A percentile compares a stretch with the other conserved stretches of the same genome.
Conservation (phyloP, 805 yeast species). For the Teunomyces panamensis region DNA sequence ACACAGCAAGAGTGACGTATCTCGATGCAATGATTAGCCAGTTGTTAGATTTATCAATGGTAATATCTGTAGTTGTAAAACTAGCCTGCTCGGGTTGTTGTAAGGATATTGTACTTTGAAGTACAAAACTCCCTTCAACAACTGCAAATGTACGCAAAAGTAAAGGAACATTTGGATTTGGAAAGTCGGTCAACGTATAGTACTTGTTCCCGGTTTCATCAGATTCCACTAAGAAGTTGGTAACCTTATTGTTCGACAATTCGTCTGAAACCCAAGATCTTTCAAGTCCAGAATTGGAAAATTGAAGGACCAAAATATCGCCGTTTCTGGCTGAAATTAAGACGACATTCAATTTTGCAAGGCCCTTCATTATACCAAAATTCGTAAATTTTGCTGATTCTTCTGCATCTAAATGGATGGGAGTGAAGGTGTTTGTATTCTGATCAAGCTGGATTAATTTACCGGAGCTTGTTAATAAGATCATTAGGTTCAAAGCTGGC, state of each 20-base stretch:
- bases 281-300: slow-evolving; percentile 15
- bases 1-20: slow-evolving; percentile 61
- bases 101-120: slow-evolving; percentile 26
- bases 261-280: slow-evolving; percentile 22
- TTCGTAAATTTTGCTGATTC: slow-evolving; percentile 25
- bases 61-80: slow-evolving; percentile 60
- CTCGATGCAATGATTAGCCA: slow-evolving; percentile 68
- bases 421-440: slow-evolving; percentile 4
- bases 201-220: slow-evolving; percentile 17
- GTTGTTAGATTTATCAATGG: slow-evolving; percentile 33
- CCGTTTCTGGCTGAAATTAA: slow-evolving; percentile 35
- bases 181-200: slow-evolving; percentile 57
- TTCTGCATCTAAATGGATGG: background rate
- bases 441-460: slow-evolving; percentile 37
- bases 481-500: slow-evolving; percentile 34
- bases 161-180: slow-evolving; percentile 60
- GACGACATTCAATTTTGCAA: slow-evolving; percentile 28
- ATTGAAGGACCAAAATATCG: slow-evolving; percentile 40
- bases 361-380: slow-evolving; percentile 44
- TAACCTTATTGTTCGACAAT: slow-evolving; percentile 41
- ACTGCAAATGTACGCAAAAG: slow-evolving; percentile 36
- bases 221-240: slow-evolving; percentile 41
- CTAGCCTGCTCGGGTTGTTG: slow-evolving; percentile 41
- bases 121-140: slow-evolving; percentile 15
- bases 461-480: slow-evolving; percentile 62